These are phyloP conservation scores for Penicillium decumbens DNA, from an alignment of 2,329 filamentous ascomycete genomes.

Conservation along the genomic window DNA sequence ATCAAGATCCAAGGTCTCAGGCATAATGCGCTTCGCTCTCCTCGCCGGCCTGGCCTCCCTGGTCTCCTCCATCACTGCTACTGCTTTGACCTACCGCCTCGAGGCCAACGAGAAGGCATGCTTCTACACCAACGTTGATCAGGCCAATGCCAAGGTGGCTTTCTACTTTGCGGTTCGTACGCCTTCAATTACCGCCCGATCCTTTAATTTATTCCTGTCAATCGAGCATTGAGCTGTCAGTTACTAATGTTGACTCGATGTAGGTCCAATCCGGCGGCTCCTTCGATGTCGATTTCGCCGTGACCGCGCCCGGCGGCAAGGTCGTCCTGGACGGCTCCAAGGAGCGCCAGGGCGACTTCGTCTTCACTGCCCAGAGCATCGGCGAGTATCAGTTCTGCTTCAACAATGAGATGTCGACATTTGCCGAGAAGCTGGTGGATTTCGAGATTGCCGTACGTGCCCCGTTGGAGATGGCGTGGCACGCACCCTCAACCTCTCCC, in stretches of 20 bases:
- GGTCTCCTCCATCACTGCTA: constrained; percentile 69
- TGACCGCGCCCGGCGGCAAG: constrained; percentile 75
- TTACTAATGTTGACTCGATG: constrained; percentile 7
- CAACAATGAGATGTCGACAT: constrained; percentile 96
- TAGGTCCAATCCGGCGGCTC: constrained; percentile 97
- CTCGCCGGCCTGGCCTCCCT: constrained; percentile 66
- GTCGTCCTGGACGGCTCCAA: constrained; percentile 80
- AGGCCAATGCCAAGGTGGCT: constrained; percentile 79
- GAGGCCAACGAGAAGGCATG: constrained; percentile 88
- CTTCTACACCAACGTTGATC: constrained; percentile 79
- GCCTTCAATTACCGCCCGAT: not conserved
- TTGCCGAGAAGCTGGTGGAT: constrained; percentile 94
- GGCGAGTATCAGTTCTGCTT: constrained; percentile 98
- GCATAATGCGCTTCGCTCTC: constrained; percentile 61
- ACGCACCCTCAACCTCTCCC: not conserved
- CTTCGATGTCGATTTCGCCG: constrained; percentile 92
- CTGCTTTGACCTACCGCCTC: constrained; percentile 90
- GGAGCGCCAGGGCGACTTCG: constrained; percentile 93
- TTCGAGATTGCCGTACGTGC: constrained; percentile 84
- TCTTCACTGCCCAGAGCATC: constrained; percentile 82
- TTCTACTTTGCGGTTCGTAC: constrained; percentile 93
- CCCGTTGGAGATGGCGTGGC: not conserved
- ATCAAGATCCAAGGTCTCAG: constrained; percentile 12
- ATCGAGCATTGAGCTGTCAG: not conserved
- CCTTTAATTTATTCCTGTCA: not conserved